Evolutionary conservation across 1,284 basidiomycete genomes (phyloP).

Genomic region (Ganoderma lingzhi): DNA sequence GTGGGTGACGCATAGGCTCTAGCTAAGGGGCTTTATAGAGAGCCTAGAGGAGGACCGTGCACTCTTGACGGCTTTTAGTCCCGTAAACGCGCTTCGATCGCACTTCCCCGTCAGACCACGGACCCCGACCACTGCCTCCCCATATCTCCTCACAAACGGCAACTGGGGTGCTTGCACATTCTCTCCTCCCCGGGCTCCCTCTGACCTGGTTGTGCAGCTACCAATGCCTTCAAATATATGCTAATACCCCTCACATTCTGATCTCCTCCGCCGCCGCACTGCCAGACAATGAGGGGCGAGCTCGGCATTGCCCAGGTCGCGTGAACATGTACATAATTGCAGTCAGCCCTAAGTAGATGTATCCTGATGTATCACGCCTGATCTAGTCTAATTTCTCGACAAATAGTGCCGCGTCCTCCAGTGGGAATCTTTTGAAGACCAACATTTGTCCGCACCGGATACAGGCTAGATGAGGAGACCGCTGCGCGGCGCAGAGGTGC

Average conservation of each 20-base stretch:
- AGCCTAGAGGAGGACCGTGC: constrained; percentile 38
- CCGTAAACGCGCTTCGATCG: constrained; percentile 40
- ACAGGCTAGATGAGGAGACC: not conserved
- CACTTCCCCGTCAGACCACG: constrained; percentile 34
- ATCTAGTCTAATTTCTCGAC: constrained; percentile 29
- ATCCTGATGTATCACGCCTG: constrained; percentile 22
- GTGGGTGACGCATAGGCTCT: constrained; percentile 38
- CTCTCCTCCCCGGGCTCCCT: not conserved
- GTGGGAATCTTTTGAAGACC: constrained; percentile 11
- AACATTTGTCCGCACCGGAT: not conserved
- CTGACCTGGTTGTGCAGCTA: constrained; percentile 9
- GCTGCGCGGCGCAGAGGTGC: not conserved
- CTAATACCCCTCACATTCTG: not conserved
- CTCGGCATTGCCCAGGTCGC: constrained; percentile 32
- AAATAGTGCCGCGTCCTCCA: constrained; percentile 11
- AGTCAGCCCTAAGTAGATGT: constrained; percentile 21
- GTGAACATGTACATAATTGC: constrained; percentile 34
- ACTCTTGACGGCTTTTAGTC: constrained; percentile 38
- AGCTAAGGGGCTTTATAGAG: constrained; percentile 43
- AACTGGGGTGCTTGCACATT: constrained; percentile 26
- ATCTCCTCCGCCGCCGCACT: not conserved
- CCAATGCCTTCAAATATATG: not conserved
- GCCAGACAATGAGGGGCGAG: not conserved
- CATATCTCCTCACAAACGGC: constrained; percentile 19
- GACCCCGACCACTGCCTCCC: constrained; percentile 36